A percentile compares a stretch with the other conserved stretches of the same genome.
These are phyloP conservation scores for Colletotrichum graminicola DNA, from an alignment of 2,329 filamentous ascomycete species.

Conservation along the genomic window DNA sequence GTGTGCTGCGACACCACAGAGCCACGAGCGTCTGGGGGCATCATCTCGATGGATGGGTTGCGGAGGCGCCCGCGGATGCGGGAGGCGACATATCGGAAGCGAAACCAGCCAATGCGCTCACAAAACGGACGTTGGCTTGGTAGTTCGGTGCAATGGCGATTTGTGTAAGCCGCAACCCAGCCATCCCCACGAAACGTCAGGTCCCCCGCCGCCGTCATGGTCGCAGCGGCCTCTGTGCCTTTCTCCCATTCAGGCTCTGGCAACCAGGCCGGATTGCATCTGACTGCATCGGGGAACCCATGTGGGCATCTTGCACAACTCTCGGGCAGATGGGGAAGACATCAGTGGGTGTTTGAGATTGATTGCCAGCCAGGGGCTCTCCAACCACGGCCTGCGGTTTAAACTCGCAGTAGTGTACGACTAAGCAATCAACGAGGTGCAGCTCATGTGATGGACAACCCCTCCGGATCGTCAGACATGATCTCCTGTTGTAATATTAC, in stretches of 20 bases:
- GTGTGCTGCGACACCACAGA: not conserved
- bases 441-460: not conserved
- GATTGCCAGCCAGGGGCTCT: not conserved
- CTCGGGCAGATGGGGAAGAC: conserved; percentile 5
- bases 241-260: not conserved
- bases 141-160: not conserved
- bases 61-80: not conserved
- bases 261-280: not conserved
- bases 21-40: not conserved
- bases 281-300: not conserved
- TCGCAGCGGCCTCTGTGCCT: conserved; percentile 26
- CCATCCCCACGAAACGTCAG: conserved; percentile 26
- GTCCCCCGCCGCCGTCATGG: conserved; percentile 8
- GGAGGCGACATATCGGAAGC: not conserved
- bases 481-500: not conserved
- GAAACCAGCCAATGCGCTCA: not conserved
- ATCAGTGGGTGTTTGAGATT: not conserved
- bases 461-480: not conserved
- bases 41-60: not conserved
- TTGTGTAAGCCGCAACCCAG: not conserved
- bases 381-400: not conserved
- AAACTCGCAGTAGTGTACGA: not conserved
- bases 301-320: not conserved
- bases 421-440: not conserved
- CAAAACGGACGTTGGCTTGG: not conserved